Evolutionary conservation across 805 yeast species (phyloP).

Genomic region (Hermanozyma aechmeae): DNA sequence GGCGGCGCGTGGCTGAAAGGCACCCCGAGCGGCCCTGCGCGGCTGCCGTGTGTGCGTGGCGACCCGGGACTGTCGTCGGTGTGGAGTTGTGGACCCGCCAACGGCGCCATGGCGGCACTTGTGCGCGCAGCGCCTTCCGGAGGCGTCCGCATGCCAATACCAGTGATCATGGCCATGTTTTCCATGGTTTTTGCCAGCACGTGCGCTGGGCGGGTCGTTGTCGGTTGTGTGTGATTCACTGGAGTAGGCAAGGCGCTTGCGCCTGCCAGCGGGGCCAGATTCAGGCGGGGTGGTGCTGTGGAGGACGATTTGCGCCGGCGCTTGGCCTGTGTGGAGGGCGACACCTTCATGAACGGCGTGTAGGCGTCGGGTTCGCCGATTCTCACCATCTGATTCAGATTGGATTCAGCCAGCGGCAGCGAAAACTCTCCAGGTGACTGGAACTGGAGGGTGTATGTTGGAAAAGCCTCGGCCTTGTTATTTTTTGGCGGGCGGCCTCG

Average conservation of each 20-base stretch:
- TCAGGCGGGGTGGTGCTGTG: neutral
- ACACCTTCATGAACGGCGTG: conserved; percentile 35
- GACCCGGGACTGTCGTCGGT: too few species aligned
- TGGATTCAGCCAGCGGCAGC: conserved; percentile 31
- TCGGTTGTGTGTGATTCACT: neutral
- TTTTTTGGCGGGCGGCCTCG: conserved; percentile 40
- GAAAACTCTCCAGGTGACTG: conserved; percentile 26
- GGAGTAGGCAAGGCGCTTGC: neutral
- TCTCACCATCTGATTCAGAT: conserved; percentile 26
- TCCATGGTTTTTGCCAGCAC: conserved; percentile 2
- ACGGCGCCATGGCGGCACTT: too few species aligned
- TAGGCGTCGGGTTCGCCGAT: conserved; percentile 34
- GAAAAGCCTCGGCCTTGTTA: conserved; percentile 19
- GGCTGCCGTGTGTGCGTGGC: too few species aligned
- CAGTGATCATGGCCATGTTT: too few species aligned
- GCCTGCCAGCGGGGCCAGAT: neutral
- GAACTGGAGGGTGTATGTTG: conserved; percentile 32
- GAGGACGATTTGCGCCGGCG: conserved; percentile 2
- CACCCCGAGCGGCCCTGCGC: too few species aligned
- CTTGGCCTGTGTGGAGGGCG: conserved; percentile 13
- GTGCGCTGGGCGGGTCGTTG: neutral
- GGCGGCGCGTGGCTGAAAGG: too few species aligned
- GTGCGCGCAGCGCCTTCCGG: too few species aligned
- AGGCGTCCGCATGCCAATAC: too few species aligned
- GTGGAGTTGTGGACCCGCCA: too few species aligned